A percentile compares a stretch with the other conserved stretches of the same genome.
These are phyloP conservation scores for Voacanga thouarsii DNA, from an alignment of 257 asterid species.

Conservation along the genomic window DNA sequence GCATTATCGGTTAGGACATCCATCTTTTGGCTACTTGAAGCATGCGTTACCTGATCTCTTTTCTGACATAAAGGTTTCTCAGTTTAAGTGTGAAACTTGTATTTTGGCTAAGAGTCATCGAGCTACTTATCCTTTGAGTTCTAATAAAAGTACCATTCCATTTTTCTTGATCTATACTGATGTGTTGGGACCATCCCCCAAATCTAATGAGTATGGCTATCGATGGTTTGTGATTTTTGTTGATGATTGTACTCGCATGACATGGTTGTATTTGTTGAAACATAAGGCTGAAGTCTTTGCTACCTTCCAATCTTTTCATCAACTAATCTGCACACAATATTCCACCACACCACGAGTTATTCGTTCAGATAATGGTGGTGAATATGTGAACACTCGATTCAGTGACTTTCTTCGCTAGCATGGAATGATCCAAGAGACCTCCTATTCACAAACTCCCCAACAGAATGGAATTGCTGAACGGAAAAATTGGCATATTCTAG, in stretches of 20 bases:
- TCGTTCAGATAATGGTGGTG: neutral
- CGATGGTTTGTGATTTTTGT: no score
- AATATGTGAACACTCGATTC: neutral
- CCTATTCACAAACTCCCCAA: neutral
- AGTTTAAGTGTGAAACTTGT: slow-evolving; percentile 6
- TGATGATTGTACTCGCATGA: no score
- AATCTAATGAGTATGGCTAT: no score
- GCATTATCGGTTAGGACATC: neutral
- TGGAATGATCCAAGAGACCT: neutral
- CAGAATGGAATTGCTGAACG: neutral
- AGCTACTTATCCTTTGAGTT: neutral
- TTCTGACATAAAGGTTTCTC: neutral
- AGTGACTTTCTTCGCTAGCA: neutral
- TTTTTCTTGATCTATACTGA: no score
- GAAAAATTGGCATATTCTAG: neutral
- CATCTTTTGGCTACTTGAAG: slow-evolving; percentile 3
- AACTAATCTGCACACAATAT: no score
- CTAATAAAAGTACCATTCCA: no score
- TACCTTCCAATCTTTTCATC: no score
- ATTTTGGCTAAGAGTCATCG: slow-evolving; percentile 1
- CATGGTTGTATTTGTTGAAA: no score
- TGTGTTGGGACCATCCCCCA: no score
- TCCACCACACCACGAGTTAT: no score
- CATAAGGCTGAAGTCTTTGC: no score
- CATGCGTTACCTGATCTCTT: neutral